These are phyloP conservation scores for Zymoseptoria pseudotritici DNA, from an alignment of 2,329 filamentous ascomycete species.

Conservation along the genomic window DNA sequence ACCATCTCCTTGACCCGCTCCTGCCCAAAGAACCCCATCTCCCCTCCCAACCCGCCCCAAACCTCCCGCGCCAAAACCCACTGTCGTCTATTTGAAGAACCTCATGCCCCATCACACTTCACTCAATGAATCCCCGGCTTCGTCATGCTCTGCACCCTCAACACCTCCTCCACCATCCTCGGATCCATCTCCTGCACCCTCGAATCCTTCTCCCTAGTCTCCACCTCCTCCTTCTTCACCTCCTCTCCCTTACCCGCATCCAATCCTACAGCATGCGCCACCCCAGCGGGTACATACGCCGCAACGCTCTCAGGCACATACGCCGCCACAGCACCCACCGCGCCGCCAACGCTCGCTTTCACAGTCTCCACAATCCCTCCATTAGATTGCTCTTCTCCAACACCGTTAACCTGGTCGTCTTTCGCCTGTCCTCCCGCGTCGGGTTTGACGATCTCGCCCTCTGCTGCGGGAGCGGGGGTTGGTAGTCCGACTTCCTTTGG, in stretches of 20 bases:
- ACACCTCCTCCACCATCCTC: constrained; percentile 31
- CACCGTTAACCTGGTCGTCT: constrained; percentile 27
- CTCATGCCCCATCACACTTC: too few relatives aligned
- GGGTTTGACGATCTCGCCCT: not conserved
- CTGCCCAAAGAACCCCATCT: too few relatives aligned
- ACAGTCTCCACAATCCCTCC: constrained; percentile 21
- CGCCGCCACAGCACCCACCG: constrained; percentile 18
- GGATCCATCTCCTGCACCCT: constrained; percentile 25
- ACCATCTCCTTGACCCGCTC: too few relatives aligned
- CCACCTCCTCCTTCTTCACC: constrained; percentile 14
- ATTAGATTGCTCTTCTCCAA: constrained; percentile 35
- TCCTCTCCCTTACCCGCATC: constrained; percentile 22
- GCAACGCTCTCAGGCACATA: not conserved
- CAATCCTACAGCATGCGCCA: constrained; percentile 28
- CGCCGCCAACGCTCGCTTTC: constrained; percentile 10
- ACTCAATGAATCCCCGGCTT: not conserved
- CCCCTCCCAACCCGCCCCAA: too few relatives aligned
- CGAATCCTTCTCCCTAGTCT: constrained; percentile 21
- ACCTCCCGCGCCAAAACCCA: too few relatives aligned
- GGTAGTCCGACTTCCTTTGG: constrained; percentile 37
- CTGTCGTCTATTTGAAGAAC: too few relatives aligned
- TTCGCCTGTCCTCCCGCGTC: constrained; percentile 12
- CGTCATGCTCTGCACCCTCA: constrained; percentile 25
- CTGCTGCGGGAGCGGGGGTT: not conserved
- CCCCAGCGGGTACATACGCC: constrained; percentile 7